Percentiles rank a stretch among this genome's conserved stretches.
phyloP scores from a whole-genome alignment of 768 basidiomycete genomes.

The Mycena epipterygia region DNA sequence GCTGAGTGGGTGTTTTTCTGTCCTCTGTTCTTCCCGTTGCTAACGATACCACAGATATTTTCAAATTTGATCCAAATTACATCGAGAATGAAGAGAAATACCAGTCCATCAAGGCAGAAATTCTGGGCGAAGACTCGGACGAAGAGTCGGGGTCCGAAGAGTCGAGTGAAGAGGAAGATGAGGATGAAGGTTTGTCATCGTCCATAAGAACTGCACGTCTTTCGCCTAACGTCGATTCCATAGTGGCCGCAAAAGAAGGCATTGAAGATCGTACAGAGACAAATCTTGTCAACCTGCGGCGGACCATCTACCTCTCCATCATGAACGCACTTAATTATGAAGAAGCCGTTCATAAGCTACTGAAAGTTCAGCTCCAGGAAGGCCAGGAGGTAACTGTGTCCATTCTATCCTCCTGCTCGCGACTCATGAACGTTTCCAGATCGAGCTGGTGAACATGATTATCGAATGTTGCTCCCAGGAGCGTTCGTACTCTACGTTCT shows the following conservation, averaged over 20 bases:
- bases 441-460: constrained; percentile 98
- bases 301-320: constrained; percentile 96
- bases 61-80: constrained; percentile 93
- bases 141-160: constrained; percentile 78
- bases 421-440: constrained; percentile 60
- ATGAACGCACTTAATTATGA: constrained; percentile 99
- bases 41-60: constrained; percentile 74
- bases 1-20: constrained; percentile 76
- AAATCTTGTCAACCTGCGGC: constrained; percentile 94
- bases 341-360: constrained; percentile 97
- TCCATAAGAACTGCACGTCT: background rate
- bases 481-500: constrained; percentile 97
- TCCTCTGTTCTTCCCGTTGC: background rate
- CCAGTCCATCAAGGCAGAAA: constrained; percentile 90
- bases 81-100: constrained; percentile 95
- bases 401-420: background rate
- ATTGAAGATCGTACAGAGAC: constrained; percentile 97
- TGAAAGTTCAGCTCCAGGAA: constrained; percentile 92
- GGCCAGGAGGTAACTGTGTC: constrained; percentile 85
- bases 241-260: constrained; percentile 82
- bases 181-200: constrained; percentile 54
- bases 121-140: constrained; percentile 90
- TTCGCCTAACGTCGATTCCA: constrained; percentile 14
- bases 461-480: constrained; percentile 99
- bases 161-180: constrained; percentile 75